Base-by-base conservation (phyloP, 2,329 filamentous ascomycete species). In the Cladorrhinum sp. region DNA sequence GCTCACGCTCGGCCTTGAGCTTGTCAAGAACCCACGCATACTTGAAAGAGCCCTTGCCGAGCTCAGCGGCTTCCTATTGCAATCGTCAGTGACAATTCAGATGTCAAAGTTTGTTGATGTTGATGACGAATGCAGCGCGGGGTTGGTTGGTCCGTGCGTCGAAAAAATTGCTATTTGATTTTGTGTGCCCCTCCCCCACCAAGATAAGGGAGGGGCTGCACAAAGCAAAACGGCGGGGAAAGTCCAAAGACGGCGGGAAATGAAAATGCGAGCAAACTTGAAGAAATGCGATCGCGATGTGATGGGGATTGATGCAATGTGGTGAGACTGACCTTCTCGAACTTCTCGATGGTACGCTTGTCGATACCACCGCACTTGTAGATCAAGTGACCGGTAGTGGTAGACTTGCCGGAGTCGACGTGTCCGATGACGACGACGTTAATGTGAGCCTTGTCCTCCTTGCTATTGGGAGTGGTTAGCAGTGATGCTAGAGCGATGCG, bases 301-400 rank as follows among this genome's bases (percentile, higher is more conserved):
- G 54, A 46, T 23, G 23, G 16, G 50, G 14, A 57, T 39, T 36
- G 53, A 51, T 36, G 18, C 26, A 57, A 36, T 60, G 48, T 65
- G 64, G 21, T 21, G 66, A 67, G 65, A 78, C 87, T 79, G 82
- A 96, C 92, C 92, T 99, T 99, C 93, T 99, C 95, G 89, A 99
- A 99, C 91, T 99, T 99, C 90, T 99, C 95, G 80, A 99, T 99
- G 82, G 94, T 98, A 92, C 95, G 94, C 88, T 94, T 92, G 91
- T 99, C 95, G 79, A 98, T 99, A 92, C 95, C 95, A 90, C 95
- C 95, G 87, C 95, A 98, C 90, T 99, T 94, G 92, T 98, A 98
- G 91, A 99, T 98, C 88, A 99, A 89, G 86, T 94, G 88, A 81
- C 88, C 87, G 74, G 81, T 90, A 81, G 93, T 97, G 80, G 93